Percentiles rank a stretch among this genome's conserved stretches.
phyloP scores from a whole-genome alignment of 169 alveolate genomes.

The Plasmodium gaboni region DNA sequence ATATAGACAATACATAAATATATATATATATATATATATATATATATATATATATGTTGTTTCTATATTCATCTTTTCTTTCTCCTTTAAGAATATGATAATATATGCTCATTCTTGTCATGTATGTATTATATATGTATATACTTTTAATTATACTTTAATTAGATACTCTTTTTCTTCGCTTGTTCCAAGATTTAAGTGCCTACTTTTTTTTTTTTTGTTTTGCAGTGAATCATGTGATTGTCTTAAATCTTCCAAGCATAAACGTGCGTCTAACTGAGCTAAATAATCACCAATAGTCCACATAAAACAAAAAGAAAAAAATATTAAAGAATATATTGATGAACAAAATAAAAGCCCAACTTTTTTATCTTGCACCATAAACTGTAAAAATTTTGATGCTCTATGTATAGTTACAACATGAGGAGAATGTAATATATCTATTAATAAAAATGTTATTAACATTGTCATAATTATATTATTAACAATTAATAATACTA shows the following conservation, averaged over 20 bases:
- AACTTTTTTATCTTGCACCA: conserved; percentile 46
- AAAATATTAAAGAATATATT: conserved; percentile 57
- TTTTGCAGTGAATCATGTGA: conserved; percentile 54
- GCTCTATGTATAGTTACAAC: conserved; percentile 70
- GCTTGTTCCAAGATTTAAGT: background rate
- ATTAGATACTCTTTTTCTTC: conserved; percentile 48
- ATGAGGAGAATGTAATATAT: conserved; percentile 57
- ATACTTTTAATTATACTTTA: conserved; percentile 22
- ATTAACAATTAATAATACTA: conserved; percentile 67
- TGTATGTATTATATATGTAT: background rate
- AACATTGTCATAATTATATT: conserved; percentile 74
- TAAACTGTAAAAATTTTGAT: conserved; percentile 46
- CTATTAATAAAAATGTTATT: conserved; percentile 67
- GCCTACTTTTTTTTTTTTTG: conserved; percentile 24
- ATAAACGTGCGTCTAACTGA: conserved; percentile 51
- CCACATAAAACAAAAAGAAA: conserved; percentile 77
- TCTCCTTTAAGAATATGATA: too few relatives aligned
- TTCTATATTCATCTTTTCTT: too few relatives aligned
- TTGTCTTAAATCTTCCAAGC: conserved; percentile 55
- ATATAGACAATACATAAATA: background rate
- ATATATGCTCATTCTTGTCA: background rate
- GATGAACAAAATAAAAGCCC: conserved; percentile 51
- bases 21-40: background rate
- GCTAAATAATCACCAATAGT: conserved; percentile 72
- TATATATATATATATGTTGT: conserved; percentile 1